Evolutionary conservation across 768 basidiomycete genomes (phyloP).

Genomic region (Tricholoma bakamatsutake): DNA sequence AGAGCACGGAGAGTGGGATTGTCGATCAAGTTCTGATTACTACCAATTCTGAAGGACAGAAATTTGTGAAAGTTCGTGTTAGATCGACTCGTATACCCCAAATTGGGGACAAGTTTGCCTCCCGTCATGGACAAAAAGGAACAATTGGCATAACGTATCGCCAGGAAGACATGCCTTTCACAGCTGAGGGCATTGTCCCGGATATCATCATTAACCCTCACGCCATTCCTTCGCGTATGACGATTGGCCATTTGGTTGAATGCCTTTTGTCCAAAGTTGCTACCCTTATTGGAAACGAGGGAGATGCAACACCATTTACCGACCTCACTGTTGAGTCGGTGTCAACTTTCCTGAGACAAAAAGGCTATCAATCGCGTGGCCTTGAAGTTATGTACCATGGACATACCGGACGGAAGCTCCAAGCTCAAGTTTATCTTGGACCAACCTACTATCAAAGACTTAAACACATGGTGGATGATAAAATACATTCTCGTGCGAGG

Average conservation of each 20-base stretch:
- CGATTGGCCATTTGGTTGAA: slow-evolving; percentile 98
- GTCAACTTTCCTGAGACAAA: slow-evolving; percentile 82
- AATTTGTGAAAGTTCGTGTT: slow-evolving; percentile 97
- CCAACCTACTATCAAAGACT: slow-evolving; percentile 98
- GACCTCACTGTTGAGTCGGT: slow-evolving; percentile 97
- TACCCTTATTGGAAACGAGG: slow-evolving; percentile 93
- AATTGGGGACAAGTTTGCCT: slow-evolving; percentile 98
- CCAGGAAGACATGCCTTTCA: slow-evolving; percentile 99
- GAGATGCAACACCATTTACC: slow-evolving; percentile 98
- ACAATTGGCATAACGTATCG: slow-evolving; percentile 99
- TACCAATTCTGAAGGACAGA: slow-evolving; percentile 92
- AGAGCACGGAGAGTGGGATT: slow-evolving; percentile 96
- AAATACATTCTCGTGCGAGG: slow-evolving; percentile 96
- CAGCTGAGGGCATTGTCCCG: slow-evolving; percentile 92
- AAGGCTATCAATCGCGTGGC: slow-evolving; percentile 96
- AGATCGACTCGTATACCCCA: slow-evolving; percentile 95
- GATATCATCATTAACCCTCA: slow-evolving; percentile 99
- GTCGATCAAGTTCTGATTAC: slow-evolving; percentile 97
- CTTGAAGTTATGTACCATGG: slow-evolving; percentile 99
- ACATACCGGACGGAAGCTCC: slow-evolving; percentile 95
- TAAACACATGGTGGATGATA: slow-evolving; percentile 99
- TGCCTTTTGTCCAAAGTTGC: slow-evolving; percentile 95
- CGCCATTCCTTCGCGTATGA: slow-evolving; percentile 99
- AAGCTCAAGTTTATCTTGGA: slow-evolving; percentile 97
- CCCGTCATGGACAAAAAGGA: slow-evolving; percentile 99